These are phyloP conservation scores for Setaria viridis DNA, from an alignment of 202 grass and related monocot genomes.

Conservation along the genomic window DNA sequence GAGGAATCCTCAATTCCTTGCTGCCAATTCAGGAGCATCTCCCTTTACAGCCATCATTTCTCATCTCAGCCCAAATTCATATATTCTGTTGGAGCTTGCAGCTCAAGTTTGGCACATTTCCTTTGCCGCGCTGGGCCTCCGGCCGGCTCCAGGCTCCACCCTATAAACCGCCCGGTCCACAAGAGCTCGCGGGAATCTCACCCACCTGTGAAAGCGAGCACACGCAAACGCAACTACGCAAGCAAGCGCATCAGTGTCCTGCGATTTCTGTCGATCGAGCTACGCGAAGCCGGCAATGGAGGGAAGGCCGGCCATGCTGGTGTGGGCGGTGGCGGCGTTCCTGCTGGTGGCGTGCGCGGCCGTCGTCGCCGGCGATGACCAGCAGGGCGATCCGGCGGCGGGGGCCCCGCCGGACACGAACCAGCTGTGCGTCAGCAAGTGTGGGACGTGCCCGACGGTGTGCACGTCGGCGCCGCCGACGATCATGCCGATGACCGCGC, in stretches of 20 bases:
- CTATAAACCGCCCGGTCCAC: constrained; percentile 52
- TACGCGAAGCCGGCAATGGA: constrained; percentile 36
- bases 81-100: constrained; percentile 64
- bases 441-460: constrained; percentile 72
- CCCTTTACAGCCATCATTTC: constrained; percentile 78
- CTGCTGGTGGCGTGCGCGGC: not conserved
- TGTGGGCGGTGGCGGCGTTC: not conserved
- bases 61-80: constrained; percentile 35
- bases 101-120: constrained; percentile 67
- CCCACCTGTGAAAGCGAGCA: constrained; percentile 44
- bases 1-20: constrained; percentile 60
- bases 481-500: constrained; percentile 50
- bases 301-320: not conserved
- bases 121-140: constrained; percentile 4
- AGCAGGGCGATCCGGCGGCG: constrained; percentile 9
- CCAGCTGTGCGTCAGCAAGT: constrained; percentile 68
- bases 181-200: constrained; percentile 46
- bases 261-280: not conserved
- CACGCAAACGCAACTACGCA: constrained; percentile 30
- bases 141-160: not conserved
- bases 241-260: constrained; percentile 24
- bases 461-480: constrained; percentile 56
- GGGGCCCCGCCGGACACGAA: constrained; percentile 54
- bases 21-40: constrained; percentile 62
- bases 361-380: constrained; percentile 26